phyloP scores from a whole-genome alignment of 2,329 filamentous ascomycete species.

The Fusarium pininemorale region DNA sequence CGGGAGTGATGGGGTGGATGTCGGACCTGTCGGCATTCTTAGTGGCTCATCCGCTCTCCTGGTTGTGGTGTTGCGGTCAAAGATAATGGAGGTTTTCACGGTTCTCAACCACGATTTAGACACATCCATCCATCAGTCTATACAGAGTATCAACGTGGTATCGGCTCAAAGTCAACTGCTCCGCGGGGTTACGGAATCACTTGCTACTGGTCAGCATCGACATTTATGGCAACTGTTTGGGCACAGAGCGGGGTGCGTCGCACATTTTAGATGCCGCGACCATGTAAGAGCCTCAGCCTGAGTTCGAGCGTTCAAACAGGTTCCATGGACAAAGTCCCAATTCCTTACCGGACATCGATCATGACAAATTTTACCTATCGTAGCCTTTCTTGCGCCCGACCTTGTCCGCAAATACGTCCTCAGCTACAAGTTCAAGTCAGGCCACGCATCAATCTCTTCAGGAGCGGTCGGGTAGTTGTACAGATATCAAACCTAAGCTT shows the following conservation, averaged over 20 bases:
- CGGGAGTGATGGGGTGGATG: background rate
- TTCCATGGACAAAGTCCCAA: background rate
- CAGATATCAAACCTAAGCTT: slow-evolving; percentile 8
- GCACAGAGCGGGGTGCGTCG: slow-evolving; percentile 5
- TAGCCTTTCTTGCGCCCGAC: background rate
- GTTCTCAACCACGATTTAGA: background rate
- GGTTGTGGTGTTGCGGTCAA: slow-evolving; percentile 22
- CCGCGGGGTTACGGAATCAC: slow-evolving; percentile 7
- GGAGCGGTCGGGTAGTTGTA: slow-evolving; percentile 8
- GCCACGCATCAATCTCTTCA: background rate
- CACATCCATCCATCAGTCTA: background rate
- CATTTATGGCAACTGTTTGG: slow-evolving; percentile 1
- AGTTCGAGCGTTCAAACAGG: background rate
- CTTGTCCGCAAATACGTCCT: background rate
- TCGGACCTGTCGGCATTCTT: background rate
- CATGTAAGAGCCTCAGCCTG: slow-evolving; percentile 17
- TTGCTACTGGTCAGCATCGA: slow-evolving; percentile 3
- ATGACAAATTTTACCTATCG: background rate
- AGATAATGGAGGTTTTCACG: background rate
- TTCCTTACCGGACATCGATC: background rate
- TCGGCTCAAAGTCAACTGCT: background rate
- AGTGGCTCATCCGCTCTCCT: background rate
- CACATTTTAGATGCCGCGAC: slow-evolving; percentile 3
- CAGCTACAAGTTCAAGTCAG: background rate
- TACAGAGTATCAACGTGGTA: background rate